Evolutionary conservation across 2,329 filamentous ascomycete species (phyloP), one percentile per base, ranked within the genome.

Genomic region (Penicillium brevicompactum): DNA sequence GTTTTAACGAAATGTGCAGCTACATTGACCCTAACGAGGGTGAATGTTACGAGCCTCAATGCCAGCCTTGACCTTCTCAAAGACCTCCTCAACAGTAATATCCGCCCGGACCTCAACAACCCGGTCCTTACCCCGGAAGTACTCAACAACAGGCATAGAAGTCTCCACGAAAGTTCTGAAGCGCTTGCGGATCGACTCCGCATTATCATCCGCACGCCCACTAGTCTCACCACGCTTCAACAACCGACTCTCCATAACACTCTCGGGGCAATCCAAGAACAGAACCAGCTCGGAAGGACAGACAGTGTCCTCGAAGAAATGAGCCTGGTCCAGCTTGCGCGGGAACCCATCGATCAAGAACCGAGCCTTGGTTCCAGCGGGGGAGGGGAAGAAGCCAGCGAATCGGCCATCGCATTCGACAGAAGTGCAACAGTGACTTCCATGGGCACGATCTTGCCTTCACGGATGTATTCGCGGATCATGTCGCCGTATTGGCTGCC

Each of bases 381-480:
- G 50, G 66, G 59, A n/a, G 63, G 60, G 49, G 70, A 67, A 53
- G 81, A 76, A 53, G 80, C 70, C 49, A 96, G 84, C 11, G 84
- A 82, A 8, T 83, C 85, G 53, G 82, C 82, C 91, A 99, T 97
- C 55, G 92, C 91, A 75, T 96, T 96, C 78, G 97, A 92, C 42
- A 99, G 84, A 34, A 99, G 79, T 68, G 92, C 88, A 56, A 99
- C 89, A 5, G 94, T 99, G 48, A 97, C 92, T 76, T 97, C 93
- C 91, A 96, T 96, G n/a, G 94, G 94, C 61, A 99, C 94, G 74
- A 99, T 99, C 66, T 87, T 87, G 56, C 94, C 94, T 73, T 99
- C 88, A 71, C 89, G 90, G 82, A 99, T 99, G 80, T 94, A 92
- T 66, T 88, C 84, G 73, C 88, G 88, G 83, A 99, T 99, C 78